Conservation (phyloP, 345 rosid genomes). For the Hypericum perforatum region DNA sequence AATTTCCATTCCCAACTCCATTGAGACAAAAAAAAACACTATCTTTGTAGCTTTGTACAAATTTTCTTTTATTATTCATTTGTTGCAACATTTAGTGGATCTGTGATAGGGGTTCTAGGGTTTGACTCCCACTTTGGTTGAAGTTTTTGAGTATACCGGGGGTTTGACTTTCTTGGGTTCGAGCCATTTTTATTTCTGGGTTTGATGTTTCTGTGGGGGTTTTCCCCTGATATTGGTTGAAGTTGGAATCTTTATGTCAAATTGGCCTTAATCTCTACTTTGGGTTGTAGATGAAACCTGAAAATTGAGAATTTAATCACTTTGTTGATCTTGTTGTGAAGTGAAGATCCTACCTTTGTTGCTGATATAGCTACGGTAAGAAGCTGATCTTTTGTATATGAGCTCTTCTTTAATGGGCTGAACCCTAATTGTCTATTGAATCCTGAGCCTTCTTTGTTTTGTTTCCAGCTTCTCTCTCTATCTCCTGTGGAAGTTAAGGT, state of each 20-base stretch:
- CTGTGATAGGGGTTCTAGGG: constrained; percentile 50
- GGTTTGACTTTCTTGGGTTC: constrained; percentile 31
- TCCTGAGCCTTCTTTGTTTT: constrained; percentile 16
- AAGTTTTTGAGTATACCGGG: constrained; percentile 21
- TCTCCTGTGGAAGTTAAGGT: constrained; percentile 12
- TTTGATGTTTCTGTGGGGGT: constrained; percentile 11
- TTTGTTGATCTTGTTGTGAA: constrained; percentile 30
- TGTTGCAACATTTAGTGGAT: constrained; percentile 41
- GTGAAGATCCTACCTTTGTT: background rate
- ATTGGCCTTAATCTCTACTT: constrained; percentile 4
- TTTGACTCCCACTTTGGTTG: constrained; percentile 33
- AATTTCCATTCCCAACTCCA: no score
- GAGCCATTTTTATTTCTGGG: constrained; percentile 16
- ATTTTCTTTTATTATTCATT: no score
- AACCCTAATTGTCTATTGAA: constrained; percentile 9
- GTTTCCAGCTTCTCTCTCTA: constrained; percentile 11
- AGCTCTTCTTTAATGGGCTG: constrained; percentile 20
- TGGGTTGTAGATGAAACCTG: constrained; percentile 18
- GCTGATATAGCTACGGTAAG: constrained; percentile 6
- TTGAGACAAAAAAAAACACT: no score
- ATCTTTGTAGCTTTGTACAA: no score
- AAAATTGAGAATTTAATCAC: constrained; percentile 7
- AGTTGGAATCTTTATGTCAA: constrained; percentile 8
- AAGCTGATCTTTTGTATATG: constrained; percentile 9
- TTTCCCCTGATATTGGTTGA: constrained; percentile 18